Conservation (phyloP, 257 asterid species). For the Rauvolfia tetraphylla region DNA sequence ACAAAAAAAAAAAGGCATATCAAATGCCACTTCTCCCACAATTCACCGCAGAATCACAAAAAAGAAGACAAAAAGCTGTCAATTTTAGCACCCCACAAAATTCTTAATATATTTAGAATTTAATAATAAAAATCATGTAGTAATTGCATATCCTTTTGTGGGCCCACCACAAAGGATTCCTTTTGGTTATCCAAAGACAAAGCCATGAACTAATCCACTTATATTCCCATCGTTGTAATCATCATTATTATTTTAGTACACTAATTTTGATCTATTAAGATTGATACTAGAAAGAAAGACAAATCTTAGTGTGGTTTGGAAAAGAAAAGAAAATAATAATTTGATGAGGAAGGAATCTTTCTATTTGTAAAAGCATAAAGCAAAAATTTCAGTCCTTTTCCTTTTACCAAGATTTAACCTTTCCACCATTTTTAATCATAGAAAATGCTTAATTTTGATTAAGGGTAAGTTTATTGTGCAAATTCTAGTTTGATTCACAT, state of each 20-base stretch:
- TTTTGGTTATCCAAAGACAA: slow-evolving; percentile 7
- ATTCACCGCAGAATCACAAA: slow-evolving; percentile 2
- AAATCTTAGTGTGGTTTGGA: not conserved
- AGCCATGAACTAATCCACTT: not conserved
- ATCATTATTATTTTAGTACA: not conserved
- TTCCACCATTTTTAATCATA: no score
- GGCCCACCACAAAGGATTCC: slow-evolving; percentile 19
- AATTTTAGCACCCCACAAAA: slow-evolving; percentile 16
- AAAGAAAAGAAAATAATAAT: not conserved
- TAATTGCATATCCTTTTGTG: slow-evolving; percentile 11
- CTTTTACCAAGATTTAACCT: not conserved
- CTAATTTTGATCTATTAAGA: not conserved
- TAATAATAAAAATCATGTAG: not conserved
- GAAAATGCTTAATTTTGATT: no score
- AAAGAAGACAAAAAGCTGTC: slow-evolving; percentile 16
- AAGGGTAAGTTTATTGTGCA: no score
- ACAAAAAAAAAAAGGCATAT: slow-evolving; percentile 6
- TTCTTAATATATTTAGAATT: not conserved
- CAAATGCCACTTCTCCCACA: slow-evolving; percentile 14
- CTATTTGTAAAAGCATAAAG: not conserved
- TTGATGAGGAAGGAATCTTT: not conserved
- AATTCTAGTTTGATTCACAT: no score
- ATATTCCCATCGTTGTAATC: not conserved
- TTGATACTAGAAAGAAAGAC: not conserved
- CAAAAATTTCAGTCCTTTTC: not conserved